Evolutionary conservation across 768 basidiomycete species (phyloP).

Genomic region (Suillus discolor): DNA sequence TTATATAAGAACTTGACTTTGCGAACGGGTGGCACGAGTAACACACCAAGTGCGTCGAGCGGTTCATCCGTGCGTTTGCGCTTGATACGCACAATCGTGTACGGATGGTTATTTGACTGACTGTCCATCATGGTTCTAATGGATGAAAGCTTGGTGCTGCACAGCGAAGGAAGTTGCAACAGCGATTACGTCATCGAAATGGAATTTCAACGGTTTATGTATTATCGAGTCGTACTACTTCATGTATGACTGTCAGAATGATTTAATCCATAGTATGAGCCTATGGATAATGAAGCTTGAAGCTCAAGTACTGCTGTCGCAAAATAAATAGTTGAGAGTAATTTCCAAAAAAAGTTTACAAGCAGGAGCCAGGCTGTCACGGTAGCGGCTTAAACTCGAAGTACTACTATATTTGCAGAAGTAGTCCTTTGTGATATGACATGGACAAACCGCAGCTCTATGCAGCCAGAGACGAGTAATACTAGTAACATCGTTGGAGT

Average conservation of each 20-base stretch:
- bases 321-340: no score
- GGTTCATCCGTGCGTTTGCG: constrained; percentile 83
- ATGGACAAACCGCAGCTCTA: neutral
- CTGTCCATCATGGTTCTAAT: constrained; percentile 23
- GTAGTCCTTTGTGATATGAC: neutral
- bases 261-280: no score
- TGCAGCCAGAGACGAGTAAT: neutral
- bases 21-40: constrained; percentile 15
- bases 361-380: no score
- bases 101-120: constrained; percentile 40
- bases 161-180: neutral
- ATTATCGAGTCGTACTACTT: no score
- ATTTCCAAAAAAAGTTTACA: no score
- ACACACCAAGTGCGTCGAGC: constrained; percentile 75
- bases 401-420: neutral
- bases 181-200: neutral
- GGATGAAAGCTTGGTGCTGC: neutral
- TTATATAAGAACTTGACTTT: constrained; percentile 16
- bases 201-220: no score
- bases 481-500: neutral
- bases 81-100: constrained; percentile 81
- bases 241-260: no score
- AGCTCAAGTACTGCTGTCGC: no score
- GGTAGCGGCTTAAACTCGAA: no score
- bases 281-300: no score